Evolutionary conservation across 2,329 filamentous ascomycete genomes (phyloP), one percentile per base, ranked within the genome.

Genomic region (Anthostomella pinea): DNA sequence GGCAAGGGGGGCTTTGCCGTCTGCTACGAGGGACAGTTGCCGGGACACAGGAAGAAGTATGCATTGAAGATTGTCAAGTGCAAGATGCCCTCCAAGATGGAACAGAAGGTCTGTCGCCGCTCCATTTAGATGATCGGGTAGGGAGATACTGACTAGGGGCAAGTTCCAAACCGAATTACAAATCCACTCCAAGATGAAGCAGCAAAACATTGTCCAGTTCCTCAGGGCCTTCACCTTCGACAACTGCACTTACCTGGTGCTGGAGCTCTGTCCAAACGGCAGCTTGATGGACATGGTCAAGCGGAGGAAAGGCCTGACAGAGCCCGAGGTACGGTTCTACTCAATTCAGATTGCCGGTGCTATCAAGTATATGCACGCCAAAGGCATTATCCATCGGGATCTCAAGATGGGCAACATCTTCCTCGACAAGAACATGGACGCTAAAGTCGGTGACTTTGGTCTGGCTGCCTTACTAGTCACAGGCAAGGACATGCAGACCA

Each of bases 351-450:
- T 96, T 42, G 88, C 91, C 49, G 93, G 93, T 22, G 93, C 93
- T 23, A 91, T 98, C 65, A 97, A 97, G 65, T 98, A 98, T 60
- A 86, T 98, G 72, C 94, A 98, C 63, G 82, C 82, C 56, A 86
- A 94, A 59, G 93, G 91, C 48, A 94, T 98, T 45, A 95, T 97
- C 32, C 93, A 98, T 64, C 81, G 93, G 32, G 93, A 98, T 64
- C 67, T 98, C 52, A 98, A 98, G 67, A 97, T 96, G 73, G 94
- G 93, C 31, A 98, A 98, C 61, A 83, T 98, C 50, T 98, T 98
- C 56, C 73, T 98, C 34, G 93, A 98, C 62, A 79, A 80, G 35
- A 75, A 89, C 50, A 96, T 98, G 91, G 95, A 98, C 57, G 84
- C 95, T 53, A 98, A 98, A 62, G 88, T 98, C 53, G 93, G 93